Evolutionary conservation across 2,329 filamentous ascomycete species (phyloP).

Genomic region (Hansfordia pulvinata): DNA sequence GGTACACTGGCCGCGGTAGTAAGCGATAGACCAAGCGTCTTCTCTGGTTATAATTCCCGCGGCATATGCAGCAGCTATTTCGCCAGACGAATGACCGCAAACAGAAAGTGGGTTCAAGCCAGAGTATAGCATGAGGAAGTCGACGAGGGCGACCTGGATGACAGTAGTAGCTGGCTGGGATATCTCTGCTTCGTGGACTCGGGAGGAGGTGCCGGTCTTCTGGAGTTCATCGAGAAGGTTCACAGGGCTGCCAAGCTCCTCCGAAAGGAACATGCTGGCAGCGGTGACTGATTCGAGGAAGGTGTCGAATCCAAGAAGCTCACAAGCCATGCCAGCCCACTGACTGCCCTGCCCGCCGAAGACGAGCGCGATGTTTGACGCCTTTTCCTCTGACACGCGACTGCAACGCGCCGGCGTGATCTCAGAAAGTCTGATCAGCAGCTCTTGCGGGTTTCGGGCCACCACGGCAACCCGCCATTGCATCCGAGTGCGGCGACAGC

Average conservation of each 20-base stretch:
- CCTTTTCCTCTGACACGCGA: too few relatives aligned
- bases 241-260: too few relatives aligned
- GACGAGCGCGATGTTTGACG: constrained; percentile 9
- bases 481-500: constrained; percentile 4
- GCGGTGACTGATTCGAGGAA: constrained; percentile 2
- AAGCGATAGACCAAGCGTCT: constrained; percentile 29
- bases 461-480: constrained; percentile 5
- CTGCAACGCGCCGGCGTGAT: background rate
- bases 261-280: background rate
- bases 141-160: constrained; percentile 26
- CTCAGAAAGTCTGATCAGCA: background rate
- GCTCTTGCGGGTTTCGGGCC: background rate
- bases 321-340: constrained; percentile 14
- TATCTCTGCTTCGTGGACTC: constrained; percentile 10
- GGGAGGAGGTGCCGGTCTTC: too few relatives aligned
- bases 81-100: constrained; percentile 21
- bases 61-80: constrained; percentile 32
- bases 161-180: constrained; percentile 27
- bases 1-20: constrained; percentile 27
- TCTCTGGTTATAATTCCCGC: constrained; percentile 28
- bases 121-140: constrained; percentile 21
- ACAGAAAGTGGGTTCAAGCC: constrained; percentile 19
- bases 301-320: constrained; percentile 5
- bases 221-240: too few relatives aligned
- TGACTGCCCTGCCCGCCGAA: constrained; percentile 19